Percentiles rank a stretch among this genome's conserved stretches.
Evolutionary conservation across 23 red algal species (phyloP).

Genomic region (Gracilariopsis chorda): DNA sequence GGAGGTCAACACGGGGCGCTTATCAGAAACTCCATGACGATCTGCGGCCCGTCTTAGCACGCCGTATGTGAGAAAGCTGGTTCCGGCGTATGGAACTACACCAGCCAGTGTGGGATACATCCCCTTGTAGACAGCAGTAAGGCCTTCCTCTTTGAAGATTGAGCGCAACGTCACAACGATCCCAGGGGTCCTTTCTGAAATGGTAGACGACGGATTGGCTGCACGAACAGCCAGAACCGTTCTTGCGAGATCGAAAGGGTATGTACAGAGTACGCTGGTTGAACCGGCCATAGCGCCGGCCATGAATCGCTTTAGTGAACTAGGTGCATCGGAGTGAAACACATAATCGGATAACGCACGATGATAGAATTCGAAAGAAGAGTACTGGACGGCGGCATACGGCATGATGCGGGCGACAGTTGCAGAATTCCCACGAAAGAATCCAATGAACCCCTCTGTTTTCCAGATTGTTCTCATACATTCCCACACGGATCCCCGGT

Average conservation of each 20-base stretch:
- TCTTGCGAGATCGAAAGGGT: constrained; percentile 86
- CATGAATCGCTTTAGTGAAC: constrained; percentile 72
- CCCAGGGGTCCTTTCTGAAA: not conserved
- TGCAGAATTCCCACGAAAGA: constrained; percentile 89
- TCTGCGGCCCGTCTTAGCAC: constrained; percentile 50
- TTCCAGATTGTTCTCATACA: constrained; percentile 53
- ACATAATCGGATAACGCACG: constrained; percentile 41
- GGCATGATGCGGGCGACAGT: constrained; percentile 88
- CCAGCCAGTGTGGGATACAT: constrained; percentile 90
- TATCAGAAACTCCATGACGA: constrained; percentile 16
- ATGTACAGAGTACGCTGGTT: constrained; percentile 80
- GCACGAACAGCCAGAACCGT: constrained; percentile 76
- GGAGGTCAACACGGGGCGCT: constrained; percentile 49
- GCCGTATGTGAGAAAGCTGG: constrained; percentile 86
- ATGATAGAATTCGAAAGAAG: constrained; percentile 85
- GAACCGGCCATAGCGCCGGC: constrained; percentile 91
- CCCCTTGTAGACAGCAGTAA: constrained; percentile 71
- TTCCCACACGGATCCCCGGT: constrained; percentile 44
- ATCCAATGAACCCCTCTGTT: constrained; percentile 77
- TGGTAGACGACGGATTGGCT: not conserved
- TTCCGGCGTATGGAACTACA: constrained; percentile 92
- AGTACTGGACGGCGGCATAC: constrained; percentile 93
- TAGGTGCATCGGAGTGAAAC: constrained; percentile 59
- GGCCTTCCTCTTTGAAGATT: constrained; percentile 48
- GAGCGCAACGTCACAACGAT: constrained; percentile 36